These are phyloP conservation scores for Cladophialophora psammophila DNA, from an alignment of 2,329 filamentous ascomycete species.

Conservation along the genomic window DNA sequence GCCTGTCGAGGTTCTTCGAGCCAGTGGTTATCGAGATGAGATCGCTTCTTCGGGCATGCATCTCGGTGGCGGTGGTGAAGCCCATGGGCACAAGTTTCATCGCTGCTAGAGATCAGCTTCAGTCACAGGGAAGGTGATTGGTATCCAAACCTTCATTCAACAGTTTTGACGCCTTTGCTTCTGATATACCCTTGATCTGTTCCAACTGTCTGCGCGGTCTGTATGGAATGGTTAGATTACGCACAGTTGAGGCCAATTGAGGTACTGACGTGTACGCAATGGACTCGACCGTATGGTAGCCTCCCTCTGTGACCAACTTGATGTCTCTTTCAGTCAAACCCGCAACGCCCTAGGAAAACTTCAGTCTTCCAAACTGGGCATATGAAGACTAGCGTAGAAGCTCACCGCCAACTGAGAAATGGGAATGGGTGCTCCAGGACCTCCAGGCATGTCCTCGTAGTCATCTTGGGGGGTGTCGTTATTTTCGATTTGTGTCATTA, in stretches of 20 bases:
- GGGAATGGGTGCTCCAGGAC: slow-evolving; percentile 92
- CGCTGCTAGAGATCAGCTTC: slow-evolving; percentile 59
- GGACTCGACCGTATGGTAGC: slow-evolving; percentile 93
- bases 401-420: slow-evolving; percentile 83
- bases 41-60: slow-evolving; percentile 96
- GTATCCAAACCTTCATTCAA: slow-evolving; percentile 77
- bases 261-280: slow-evolving; percentile 83
- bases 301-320: slow-evolving; percentile 87
- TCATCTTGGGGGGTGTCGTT: slow-evolving; percentile 37
- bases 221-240: slow-evolving; percentile 3
- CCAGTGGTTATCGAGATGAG: slow-evolving; percentile 98
- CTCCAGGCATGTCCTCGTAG: slow-evolving; percentile 74
- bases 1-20: slow-evolving; percentile 94
- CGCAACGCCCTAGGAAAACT: slow-evolving; percentile 73
- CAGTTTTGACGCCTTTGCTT: slow-evolving; percentile 93
- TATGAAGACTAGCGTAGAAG: slow-evolving; percentile 3
- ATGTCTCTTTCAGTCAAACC: slow-evolving; percentile 95
- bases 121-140: slow-evolving; percentile 12
- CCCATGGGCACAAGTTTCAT: slow-evolving; percentile 98
- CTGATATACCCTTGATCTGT: slow-evolving; percentile 97
- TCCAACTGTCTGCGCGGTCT: slow-evolving; percentile 78
- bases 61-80: slow-evolving; percentile 98
- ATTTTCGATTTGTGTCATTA: slow-evolving; percentile 39
- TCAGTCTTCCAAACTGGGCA: slow-evolving; percentile 18
- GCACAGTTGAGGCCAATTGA: neutral